Conservation (phyloP, 106 monocot genomes). For the Phalaenopsis equestris region DNA sequence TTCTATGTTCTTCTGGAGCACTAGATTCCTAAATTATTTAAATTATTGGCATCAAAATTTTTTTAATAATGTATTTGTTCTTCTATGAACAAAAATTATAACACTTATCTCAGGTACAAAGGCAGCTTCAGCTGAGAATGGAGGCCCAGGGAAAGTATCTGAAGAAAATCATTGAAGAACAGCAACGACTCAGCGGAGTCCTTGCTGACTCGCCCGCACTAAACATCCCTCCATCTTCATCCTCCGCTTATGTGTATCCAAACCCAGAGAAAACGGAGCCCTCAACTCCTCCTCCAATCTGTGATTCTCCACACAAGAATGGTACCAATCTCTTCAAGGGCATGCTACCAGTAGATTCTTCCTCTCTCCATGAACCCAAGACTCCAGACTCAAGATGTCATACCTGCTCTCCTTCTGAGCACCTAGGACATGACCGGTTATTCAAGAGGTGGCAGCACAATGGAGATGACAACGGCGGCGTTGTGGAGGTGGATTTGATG, state of each 20-base stretch:
- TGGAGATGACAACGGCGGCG: neutral
- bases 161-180: constrained; percentile 50
- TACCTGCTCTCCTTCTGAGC: neutral
- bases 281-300: constrained; percentile 3
- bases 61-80: too few species aligned
- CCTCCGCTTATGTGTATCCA: neutral
- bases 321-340: neutral
- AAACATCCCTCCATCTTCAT: neutral
- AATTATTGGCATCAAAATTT: too few species aligned
- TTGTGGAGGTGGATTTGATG: neutral
- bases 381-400: constrained; percentile 14
- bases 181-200: constrained; percentile 18
- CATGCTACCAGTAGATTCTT: neutral
- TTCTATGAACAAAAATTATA: too few species aligned
- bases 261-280: constrained; percentile 5
- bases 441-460: neutral
- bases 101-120: constrained; percentile 29
- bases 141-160: constrained; percentile 55
- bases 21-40: too few species aligned
- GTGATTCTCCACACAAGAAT: neutral
- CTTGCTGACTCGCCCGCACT: neutral
- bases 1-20: too few species aligned
- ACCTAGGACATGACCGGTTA: neutral
- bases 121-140: constrained; percentile 49
- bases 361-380: neutral